phyloP scores from a whole-genome alignment of 306 rosid species.

The Trifolium pratense region DNA sequence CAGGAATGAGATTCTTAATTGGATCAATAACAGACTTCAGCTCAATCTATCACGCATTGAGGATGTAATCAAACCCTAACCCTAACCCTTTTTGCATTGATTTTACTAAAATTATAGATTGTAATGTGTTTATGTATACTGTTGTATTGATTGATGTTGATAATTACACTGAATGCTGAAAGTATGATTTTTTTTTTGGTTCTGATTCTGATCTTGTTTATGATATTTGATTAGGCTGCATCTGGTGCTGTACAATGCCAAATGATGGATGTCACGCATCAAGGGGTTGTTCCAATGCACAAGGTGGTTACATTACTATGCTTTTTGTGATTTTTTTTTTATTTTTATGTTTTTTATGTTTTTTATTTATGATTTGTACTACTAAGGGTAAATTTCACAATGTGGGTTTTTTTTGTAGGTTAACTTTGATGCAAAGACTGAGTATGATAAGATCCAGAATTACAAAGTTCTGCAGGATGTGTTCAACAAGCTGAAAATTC shows the following conservation, averaged over 20 bases:
- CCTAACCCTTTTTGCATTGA: constrained; percentile 11
- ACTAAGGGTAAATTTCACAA: constrained; percentile 18
- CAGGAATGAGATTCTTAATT: constrained; percentile 86
- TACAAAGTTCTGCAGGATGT: constrained; percentile 93
- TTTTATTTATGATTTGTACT: background rate
- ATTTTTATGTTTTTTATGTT: too few species aligned
- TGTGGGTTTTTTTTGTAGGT: constrained; percentile 58
- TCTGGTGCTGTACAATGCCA: constrained; percentile 99
- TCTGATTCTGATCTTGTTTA: constrained; percentile 15
- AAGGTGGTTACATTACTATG: constrained; percentile 54
- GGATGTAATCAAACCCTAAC: constrained; percentile 56
- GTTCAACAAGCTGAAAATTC: constrained; percentile 85
- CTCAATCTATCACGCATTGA: constrained; percentile 89
- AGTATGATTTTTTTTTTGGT: background rate
- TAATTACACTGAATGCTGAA: background rate
- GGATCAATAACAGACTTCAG: constrained; percentile 91
- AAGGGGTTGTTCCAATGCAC: constrained; percentile 97
- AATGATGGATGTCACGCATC: constrained; percentile 86
- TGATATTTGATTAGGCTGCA: constrained; percentile 71
- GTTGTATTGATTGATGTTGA: background rate
- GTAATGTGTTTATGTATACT: background rate
- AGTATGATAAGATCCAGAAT: constrained; percentile 97
- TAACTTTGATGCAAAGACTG: constrained; percentile 87
- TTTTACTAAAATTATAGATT: background rate
- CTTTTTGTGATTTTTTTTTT: constrained; percentile 16